Conservation (phyloP, 495 filamentous ascomycete species). For the Zalerion maritima region DNA sequence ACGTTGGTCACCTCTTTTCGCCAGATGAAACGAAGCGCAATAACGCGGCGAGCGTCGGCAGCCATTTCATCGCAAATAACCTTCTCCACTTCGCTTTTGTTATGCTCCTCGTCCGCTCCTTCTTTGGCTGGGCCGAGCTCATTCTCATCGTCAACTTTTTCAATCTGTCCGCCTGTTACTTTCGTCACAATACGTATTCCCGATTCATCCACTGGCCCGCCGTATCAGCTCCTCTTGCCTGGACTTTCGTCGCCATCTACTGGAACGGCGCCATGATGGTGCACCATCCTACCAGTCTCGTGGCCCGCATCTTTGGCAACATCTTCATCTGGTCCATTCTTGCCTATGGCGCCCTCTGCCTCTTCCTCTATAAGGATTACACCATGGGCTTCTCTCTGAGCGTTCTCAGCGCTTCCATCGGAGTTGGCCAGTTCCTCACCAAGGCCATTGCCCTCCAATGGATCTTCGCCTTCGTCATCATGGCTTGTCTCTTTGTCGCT, state of each 20-base stretch:
- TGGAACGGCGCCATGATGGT: conserved; percentile 78
- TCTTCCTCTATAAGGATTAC: conserved; percentile 61
- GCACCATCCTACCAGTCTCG: conserved; percentile 34
- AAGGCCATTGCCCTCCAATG: conserved; percentile 67
- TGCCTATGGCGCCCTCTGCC: conserved; percentile 55
- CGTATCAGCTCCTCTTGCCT: conserved; percentile 65
- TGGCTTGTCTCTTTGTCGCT: conserved; percentile 52
- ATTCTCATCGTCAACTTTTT: conserved; percentile 66
- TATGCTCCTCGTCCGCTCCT: conserved; percentile 61
- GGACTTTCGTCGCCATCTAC: conserved; percentile 69
- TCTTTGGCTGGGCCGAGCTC: conserved; percentile 59
- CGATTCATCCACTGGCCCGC: conserved; percentile 59
- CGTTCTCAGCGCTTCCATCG: conserved; percentile 57
- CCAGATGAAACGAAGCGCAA: conserved; percentile 41
- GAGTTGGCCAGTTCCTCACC: conserved; percentile 56
- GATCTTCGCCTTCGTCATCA: conserved; percentile 82
- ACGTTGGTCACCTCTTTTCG: conserved; percentile 62
- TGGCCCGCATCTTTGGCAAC: conserved; percentile 66
- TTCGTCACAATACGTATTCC: conserved; percentile 54
- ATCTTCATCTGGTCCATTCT: conserved; percentile 74
- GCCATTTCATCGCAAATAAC: conserved; percentile 78
- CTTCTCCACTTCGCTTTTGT: conserved; percentile 64
- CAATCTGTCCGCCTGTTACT: conserved; percentile 63
- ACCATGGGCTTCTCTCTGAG: conserved; percentile 66
- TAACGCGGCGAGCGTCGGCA: conserved; percentile 60